These are phyloP conservation scores for Copromyces sp. DNA, from an alignment of 495 filamentous ascomycete species.

Conservation along the genomic window DNA sequence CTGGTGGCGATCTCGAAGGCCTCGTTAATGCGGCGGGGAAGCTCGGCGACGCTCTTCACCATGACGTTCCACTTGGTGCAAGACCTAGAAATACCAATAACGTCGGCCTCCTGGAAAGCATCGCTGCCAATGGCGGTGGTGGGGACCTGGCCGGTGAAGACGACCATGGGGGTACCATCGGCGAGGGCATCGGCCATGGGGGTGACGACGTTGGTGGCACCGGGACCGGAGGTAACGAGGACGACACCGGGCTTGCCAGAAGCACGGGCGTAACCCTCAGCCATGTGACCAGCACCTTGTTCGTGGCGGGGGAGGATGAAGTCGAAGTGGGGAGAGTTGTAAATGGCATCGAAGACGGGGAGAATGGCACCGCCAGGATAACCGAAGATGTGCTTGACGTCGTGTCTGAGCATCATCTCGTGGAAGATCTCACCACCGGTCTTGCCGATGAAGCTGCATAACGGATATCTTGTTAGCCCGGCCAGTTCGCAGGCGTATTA, in stretches of 20 bases:
- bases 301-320: constrained; percentile 69
- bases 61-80: constrained; percentile 85
- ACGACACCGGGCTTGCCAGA: constrained; percentile 69
- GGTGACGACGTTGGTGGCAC: constrained; percentile 70
- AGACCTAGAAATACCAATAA: constrained; percentile 63
- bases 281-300: constrained; percentile 76
- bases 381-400: constrained; percentile 83
- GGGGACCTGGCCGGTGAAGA: constrained; percentile 68
- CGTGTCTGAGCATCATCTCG: constrained; percentile 94
- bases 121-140: constrained; percentile 67
- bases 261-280: constrained; percentile 66
- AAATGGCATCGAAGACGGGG: constrained; percentile 76
- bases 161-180: constrained; percentile 69
- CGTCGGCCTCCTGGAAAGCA: constrained; percentile 73
- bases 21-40: constrained; percentile 70
- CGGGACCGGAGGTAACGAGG: constrained; percentile 68
- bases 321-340: constrained; percentile 70
- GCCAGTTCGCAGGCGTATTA: constrained; percentile 3
- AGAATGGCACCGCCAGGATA: constrained; percentile 74
- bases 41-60: constrained; percentile 68
- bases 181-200: constrained; percentile 72
- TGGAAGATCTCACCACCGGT: constrained; percentile 96
- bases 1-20: constrained; percentile 78
- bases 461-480: constrained; percentile 17
- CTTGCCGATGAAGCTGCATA: constrained; percentile 76